phyloP scores from a whole-genome alignment of 305 asterid species.

The Solanum hybrid region DNA sequence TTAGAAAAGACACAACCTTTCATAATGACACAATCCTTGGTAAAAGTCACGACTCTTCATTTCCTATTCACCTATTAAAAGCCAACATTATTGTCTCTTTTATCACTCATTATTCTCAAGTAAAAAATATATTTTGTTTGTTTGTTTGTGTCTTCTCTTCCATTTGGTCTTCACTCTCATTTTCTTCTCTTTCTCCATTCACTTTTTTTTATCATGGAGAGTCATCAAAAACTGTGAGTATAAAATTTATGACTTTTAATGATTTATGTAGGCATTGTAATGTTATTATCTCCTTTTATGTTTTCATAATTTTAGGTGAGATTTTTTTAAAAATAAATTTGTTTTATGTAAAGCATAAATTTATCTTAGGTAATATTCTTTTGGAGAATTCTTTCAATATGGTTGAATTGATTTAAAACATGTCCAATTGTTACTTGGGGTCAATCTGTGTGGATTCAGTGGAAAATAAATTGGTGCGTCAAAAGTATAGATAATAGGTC shows the following conservation, averaged over 20 bases:
- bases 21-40: not conserved
- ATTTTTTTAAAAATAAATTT: not conserved
- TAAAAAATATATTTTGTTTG: not conserved
- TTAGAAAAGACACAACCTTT: not conserved
- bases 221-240: not conserved
- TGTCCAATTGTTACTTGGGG: not conserved
- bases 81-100: not conserved
- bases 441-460: not conserved
- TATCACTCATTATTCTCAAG: not conserved
- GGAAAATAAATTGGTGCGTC: not conserved
- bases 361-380: not conserved
- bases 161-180: not conserved
- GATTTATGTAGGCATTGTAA: not conserved
- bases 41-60: not conserved
- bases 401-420: not conserved
- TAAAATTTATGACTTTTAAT: not conserved
- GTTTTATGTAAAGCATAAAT: not conserved
- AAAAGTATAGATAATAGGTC: not conserved
- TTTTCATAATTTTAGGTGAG: not conserved
- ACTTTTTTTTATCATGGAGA: not conserved
- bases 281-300: not conserved
- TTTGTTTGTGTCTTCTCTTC: not conserved
- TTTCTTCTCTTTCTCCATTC: not conserved
- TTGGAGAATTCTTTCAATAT: not conserved
- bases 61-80: not conserved